These are phyloP conservation scores for Entomophthora muscae DNA, from an alignment of 371 early-diverging fungal genomes.

Conservation along the genomic window DNA sequence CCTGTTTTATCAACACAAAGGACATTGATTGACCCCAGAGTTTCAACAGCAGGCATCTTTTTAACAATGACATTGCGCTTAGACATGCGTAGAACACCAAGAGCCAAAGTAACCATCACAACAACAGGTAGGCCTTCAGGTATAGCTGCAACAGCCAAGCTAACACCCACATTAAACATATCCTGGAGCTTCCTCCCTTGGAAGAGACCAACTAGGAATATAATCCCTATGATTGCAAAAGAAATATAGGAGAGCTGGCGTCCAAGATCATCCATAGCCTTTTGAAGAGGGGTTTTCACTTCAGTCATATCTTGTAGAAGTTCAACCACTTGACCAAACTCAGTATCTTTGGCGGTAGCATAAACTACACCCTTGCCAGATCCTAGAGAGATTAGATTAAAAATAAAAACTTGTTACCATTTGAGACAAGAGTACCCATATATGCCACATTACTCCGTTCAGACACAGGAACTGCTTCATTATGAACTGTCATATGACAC, in stretches of 20 bases:
- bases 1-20: conserved; percentile 94
- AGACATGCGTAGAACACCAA: conserved; percentile 78
- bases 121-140: conserved; percentile 88
- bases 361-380: conserved; percentile 68
- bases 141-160: conserved; percentile 66
- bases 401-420: conserved; percentile 19
- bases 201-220: conserved; percentile 56
- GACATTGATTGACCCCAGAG: conserved; percentile 78
- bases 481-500: conserved; percentile 27
- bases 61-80: conserved; percentile 60
- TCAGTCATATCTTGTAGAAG: conserved; percentile 73
- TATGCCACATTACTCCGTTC: conserved; percentile 70
- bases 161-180: conserved; percentile 81
- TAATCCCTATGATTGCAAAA: conserved; percentile 72
- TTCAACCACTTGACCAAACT: conserved; percentile 68
- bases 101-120: conserved; percentile 68
- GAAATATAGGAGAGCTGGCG: conserved; percentile 70
- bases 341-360: conserved; percentile 69
- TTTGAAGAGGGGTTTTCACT: conserved; percentile 67
- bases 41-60: conserved; percentile 79
- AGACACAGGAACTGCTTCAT: conserved; percentile 38
- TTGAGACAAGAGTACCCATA: conserved; percentile 74
- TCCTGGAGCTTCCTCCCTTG: not conserved
- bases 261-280: conserved; percentile 74
- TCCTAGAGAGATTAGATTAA: conserved; percentile 15